Conservation (phyloP, 2,329 filamentous ascomycete genomes). For the Pochonia chlamydosporia region DNA sequence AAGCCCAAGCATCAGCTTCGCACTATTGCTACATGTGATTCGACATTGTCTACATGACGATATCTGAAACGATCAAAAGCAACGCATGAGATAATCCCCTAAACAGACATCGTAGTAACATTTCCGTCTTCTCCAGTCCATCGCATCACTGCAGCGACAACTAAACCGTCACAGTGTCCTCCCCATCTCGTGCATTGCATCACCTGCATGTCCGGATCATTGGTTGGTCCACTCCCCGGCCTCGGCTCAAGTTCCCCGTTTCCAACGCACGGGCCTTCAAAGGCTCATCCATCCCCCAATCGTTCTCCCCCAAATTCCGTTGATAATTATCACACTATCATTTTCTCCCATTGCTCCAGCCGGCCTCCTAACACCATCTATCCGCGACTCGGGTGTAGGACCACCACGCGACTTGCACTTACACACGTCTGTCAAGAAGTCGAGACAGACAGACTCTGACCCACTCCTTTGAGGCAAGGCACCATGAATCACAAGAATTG, state of each 20-base stretch:
- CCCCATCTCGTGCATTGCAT: too few species aligned
- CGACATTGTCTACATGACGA: not conserved
- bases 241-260: not conserved
- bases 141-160: too few species aligned
- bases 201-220: slow-evolving; percentile 7
- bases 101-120: too few species aligned
- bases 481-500: slow-evolving; percentile 53
- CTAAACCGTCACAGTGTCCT: too few species aligned
- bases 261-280: slow-evolving; percentile 20
- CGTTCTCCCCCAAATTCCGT: slow-evolving; percentile 16
- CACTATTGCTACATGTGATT: too few species aligned
- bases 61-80: too few species aligned
- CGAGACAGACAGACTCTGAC: too few species aligned
- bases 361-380: slow-evolving; percentile 30
- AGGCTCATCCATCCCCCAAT: slow-evolving; percentile 15
- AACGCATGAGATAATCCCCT: too few species aligned
- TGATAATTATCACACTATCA: slow-evolving; percentile 33
- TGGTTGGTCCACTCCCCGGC: slow-evolving; percentile 10
- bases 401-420: slow-evolving; percentile 1
- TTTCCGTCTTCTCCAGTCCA: not conserved
- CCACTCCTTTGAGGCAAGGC: slow-evolving; percentile 4
- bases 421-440: slow-evolving; percentile 11
- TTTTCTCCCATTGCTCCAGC: slow-evolving; percentile 31
- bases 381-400: slow-evolving; percentile 12
- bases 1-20: slow-evolving; percentile 16